Percentiles rank a stretch among this genome's conserved stretches.
These are phyloP conservation scores for Asterochloris sp. DNA, from an alignment of 139 green algal genomes.

Conservation along the genomic window DNA sequence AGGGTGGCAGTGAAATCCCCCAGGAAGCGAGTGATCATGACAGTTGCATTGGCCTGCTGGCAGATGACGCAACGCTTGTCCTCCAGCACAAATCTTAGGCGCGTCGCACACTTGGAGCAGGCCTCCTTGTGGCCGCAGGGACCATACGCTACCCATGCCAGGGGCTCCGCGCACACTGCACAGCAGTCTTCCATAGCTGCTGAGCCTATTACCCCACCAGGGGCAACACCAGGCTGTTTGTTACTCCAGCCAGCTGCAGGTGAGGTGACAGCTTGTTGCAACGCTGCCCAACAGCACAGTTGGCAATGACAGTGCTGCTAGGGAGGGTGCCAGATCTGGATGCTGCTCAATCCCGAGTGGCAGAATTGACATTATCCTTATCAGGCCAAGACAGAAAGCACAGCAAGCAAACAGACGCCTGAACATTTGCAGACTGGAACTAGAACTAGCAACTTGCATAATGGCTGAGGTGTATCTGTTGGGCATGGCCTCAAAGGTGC, in stretches of 20 bases:
- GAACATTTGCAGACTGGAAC: too few relatives aligned
- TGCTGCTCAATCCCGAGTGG: too few relatives aligned
- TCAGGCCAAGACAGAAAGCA: too few relatives aligned
- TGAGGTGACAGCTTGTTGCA: too few relatives aligned
- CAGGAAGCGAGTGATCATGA: slow-evolving; percentile 76
- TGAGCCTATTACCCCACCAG: background rate
- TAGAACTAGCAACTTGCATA: too few relatives aligned
- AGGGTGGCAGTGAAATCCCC: slow-evolving; percentile 71
- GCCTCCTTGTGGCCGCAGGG: slow-evolving; percentile 89
- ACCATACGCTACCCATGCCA: slow-evolving; percentile 77
- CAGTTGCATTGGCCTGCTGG: slow-evolving; percentile 44
- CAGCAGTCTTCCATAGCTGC: slow-evolving; percentile 45
- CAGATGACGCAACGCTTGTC: slow-evolving; percentile 86
- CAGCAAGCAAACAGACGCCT: too few relatives aligned
- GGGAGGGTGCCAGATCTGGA: too few relatives aligned
- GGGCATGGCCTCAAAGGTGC: too few relatives aligned
- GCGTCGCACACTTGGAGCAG: slow-evolving; percentile 72
- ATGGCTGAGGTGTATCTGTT: too few relatives aligned
- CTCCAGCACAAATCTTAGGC: slow-evolving; percentile 81
- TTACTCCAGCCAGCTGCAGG: background rate
- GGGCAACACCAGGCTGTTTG: background rate
- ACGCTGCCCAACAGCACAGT: background rate
- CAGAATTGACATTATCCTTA: too few relatives aligned
- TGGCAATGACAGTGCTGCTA: too few relatives aligned
- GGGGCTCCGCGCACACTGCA: slow-evolving; percentile 81